Evolutionary conservation across 2,329 filamentous ascomycete genomes (phyloP).

Genomic region (Lasiodiplodia hormozganensis): DNA sequence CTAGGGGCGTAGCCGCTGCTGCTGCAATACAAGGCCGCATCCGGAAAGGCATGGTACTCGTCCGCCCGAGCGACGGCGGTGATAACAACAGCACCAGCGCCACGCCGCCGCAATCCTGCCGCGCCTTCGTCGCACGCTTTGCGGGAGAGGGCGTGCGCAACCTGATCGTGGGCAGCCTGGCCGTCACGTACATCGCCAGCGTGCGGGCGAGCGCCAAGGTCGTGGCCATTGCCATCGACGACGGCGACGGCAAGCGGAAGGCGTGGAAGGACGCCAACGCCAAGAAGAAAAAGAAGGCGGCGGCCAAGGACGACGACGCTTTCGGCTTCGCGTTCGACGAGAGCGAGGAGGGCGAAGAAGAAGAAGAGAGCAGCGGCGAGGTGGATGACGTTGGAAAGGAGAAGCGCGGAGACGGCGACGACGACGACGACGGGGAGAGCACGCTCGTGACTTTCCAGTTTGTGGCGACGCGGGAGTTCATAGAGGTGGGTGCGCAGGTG

Average conservation of each 20-base stretch:
- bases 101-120: slow-evolving; percentile 55
- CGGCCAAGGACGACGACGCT: slow-evolving; percentile 50
- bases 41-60: slow-evolving; percentile 84
- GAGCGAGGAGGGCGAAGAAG: slow-evolving; percentile 55
- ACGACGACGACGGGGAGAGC: slow-evolving; percentile 36
- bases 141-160: slow-evolving; percentile 64
- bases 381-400: slow-evolving; percentile 40
- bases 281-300: not conserved
- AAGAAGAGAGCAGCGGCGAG: slow-evolving; percentile 39
- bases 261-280: not conserved
- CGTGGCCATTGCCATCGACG: slow-evolving; percentile 52
- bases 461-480: slow-evolving; percentile 73
- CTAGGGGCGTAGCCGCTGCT: slow-evolving; percentile 29
- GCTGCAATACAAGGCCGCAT: slow-evolving; percentile 43
- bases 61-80: slow-evolving; percentile 54
- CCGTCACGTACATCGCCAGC: slow-evolving; percentile 87
- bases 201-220: slow-evolving; percentile 83
- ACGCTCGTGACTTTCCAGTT: slow-evolving; percentile 71
- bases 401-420: slow-evolving; percentile 39
- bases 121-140: slow-evolving; percentile 70
- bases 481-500: slow-evolving; percentile 73
- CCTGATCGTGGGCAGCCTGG: slow-evolving; percentile 70
- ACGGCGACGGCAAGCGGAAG: slow-evolving; percentile 31
- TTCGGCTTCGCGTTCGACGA: slow-evolving; percentile 59
- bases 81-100: too few species aligned